Conservation (phyloP, 257 asterid genomes). For the Solanum rostratum region DNA sequence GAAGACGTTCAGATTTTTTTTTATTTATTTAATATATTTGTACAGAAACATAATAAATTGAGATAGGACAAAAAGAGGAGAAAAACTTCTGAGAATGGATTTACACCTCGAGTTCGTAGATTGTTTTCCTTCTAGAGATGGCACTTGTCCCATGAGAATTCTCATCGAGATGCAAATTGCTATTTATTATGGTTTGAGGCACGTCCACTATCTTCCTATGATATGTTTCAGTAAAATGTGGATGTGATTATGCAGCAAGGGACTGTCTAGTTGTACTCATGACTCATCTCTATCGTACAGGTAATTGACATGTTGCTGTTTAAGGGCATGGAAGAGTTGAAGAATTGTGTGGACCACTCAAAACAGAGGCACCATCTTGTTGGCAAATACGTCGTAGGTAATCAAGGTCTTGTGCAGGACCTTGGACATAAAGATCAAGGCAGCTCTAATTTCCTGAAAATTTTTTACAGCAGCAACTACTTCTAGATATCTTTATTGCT, state of each 20-base stretch:
- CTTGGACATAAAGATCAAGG: conserved; percentile 39
- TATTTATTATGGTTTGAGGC: background rate
- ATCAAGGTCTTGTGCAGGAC: conserved; percentile 32
- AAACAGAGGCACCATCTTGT: conserved; percentile 92
- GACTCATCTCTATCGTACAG: conserved; percentile 18
- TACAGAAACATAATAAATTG: background rate
- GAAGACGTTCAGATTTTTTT: background rate
- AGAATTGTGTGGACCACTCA: conserved; percentile 66
- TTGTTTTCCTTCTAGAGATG: background rate
- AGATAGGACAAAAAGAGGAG: background rate
- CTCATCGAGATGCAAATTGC: background rate
- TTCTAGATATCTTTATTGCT: conserved; percentile 17
- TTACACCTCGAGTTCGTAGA: background rate
- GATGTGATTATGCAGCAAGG: background rate
- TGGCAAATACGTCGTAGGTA: conserved; percentile 66
- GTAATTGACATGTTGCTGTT: conserved; percentile 81
- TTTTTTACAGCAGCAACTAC: conserved; percentile 73
- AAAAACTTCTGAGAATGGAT: background rate
- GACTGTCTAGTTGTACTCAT: background rate
- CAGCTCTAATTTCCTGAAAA: conserved; percentile 54
- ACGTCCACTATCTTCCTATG: background rate
- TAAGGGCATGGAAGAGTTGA: conserved; percentile 82
- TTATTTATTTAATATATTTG: background rate
- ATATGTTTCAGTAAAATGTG: background rate
- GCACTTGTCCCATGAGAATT: background rate